phyloP scores from a whole-genome alignment of 306 rosid species.

The cucumber (Cucumis sativus) region Cucumber_9930_V3 NC_026658.2:3025501-3026000 shows the following conservation, averaged over 20 bases:
- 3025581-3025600: constrained; percentile 65
- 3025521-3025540: constrained; percentile 62
- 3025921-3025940: constrained; percentile 33
- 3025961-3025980: neutral
- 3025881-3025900: constrained; percentile 44
- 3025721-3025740: neutral
- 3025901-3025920: constrained; percentile 32
- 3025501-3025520: constrained; percentile 63
- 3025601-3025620: constrained; percentile 52
- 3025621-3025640: constrained; percentile 61
- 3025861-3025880: constrained; percentile 43
- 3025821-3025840: constrained; percentile 46
- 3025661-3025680: constrained; percentile 66
- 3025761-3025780: neutral
- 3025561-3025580: constrained; percentile 64
- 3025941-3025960: constrained; percentile 7
- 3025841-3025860: constrained; percentile 66
- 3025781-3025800: neutral
- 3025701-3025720: constrained; percentile 25
- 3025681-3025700: constrained; percentile 78
- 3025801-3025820: neutral
- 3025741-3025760: no score
- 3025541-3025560: constrained; percentile 55
- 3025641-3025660: constrained; percentile 54
- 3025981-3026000: neutral